Evolutionary conservation across 306 rosid genomes (phyloP), one percentile per base, ranked within the genome.

Genomic region (Cucumis melo): DNA sequence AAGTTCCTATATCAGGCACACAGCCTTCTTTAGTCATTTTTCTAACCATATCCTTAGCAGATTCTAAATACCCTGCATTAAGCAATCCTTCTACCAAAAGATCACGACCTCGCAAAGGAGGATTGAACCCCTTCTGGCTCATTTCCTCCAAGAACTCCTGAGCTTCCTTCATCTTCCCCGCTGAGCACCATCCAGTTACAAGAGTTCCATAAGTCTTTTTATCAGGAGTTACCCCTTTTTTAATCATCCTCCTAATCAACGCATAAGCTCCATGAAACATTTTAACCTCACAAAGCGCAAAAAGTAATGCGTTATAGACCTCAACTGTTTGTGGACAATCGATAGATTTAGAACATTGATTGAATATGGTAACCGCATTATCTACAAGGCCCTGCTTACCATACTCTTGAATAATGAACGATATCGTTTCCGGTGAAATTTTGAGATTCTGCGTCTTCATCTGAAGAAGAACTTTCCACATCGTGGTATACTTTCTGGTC

Each of bases 151-250:
- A 68, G 56, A 91, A 93, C 51, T 78, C 81, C 27, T 84, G 88
- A 2, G 98, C 98, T 65, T 93, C 98, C 16, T 80, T 85, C 89
- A 91, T 82, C 72, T 93, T 93, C 0, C 98, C 97, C 0, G 81
- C 77, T 0, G 97, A 90, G 79, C 98, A 93, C 98, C 98, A 93
- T 10, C 89, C 97, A 61, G 88, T 91, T 10, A 93, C 98, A 4
- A 93, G 87, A 24, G 88, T 39, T 2, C 88, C 77, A 72, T 88
- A 91, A 19, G 93, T 93, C 34, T 73, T 79, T 73, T 88, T 93
- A 63, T 93, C 90, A 0, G 97, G 96, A 21, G 58, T 70, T 7
- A 86, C 65, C 17, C 84, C 89, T 24, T 88, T 91, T 20, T 89
- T 84, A 7, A 91, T 60, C 96, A 93, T 86, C 77, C 97, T 86